phyloP scores from a whole-genome alignment of 306 rosid species.

The Cucumis hystrix region DNA sequence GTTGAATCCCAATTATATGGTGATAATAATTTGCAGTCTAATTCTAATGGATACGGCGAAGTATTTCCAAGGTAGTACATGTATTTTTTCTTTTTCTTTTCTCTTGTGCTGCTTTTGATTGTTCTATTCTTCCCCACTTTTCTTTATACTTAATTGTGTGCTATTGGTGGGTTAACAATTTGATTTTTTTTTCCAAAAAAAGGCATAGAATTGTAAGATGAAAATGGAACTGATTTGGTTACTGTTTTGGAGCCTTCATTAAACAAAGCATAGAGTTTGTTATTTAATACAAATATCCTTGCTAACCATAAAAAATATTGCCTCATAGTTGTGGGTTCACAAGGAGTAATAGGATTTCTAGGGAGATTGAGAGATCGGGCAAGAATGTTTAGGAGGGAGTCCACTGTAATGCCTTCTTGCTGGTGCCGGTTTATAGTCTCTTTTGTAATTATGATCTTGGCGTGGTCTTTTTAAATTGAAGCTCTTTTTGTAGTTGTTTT shows the following conservation, averaged over 20 bases:
- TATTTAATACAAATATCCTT: background rate
- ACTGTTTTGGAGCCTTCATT: background rate
- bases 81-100: background rate
- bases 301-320: background rate
- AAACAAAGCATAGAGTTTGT: background rate
- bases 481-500: no score
- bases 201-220: background rate
- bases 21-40: conserved; percentile 14
- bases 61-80: conserved; percentile 33
- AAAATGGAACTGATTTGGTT: background rate
- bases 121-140: background rate
- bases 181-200: no score
- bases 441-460: no score
- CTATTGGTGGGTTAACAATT: background rate
- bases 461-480: no score
- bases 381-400: no score
- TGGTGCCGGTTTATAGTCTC: no score
- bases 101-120: background rate
- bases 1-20: conserved; percentile 30
- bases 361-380: no score
- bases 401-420: no score
- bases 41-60: conserved; percentile 23
- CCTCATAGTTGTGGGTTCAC: background rate
- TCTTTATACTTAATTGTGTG: background rate
- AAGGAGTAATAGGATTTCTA: no score